Base-by-base conservation (phyloP, 2,329 filamentous ascomycete genomes). In the Alternaria sp. region DNA sequence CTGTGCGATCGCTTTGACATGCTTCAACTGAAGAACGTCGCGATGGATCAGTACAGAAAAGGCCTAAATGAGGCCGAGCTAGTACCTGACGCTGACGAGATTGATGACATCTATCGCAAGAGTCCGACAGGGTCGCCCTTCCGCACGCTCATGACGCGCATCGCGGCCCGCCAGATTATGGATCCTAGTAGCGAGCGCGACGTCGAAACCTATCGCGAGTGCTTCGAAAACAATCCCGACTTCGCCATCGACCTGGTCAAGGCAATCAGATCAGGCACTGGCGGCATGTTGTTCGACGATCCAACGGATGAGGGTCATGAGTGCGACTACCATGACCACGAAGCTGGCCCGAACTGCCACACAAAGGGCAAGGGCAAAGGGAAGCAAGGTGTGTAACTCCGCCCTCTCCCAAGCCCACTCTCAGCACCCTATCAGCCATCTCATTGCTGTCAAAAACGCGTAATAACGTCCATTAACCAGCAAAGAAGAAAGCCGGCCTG, bases 91-190 rank as follows among this genome's bases (percentile, higher is more conserved):
- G 80, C 85, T 10, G 83, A 85, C 36, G 85, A 87, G 74, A 85
- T 86, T 66, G 82, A 84, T 63, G 82, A 84, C 8, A 85, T 87
- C 21, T 87, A 87, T 72, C 81, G 83, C 54, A 77, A 78, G 53
- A 83, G 81, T 30, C 80, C 82, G 4, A 55, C 67, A 3, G 77
- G 73, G 5, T 85, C 83, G 57, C 83, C 84, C 1, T 86, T 86
- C 70, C 79, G 84, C 36, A 78, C 73, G 28, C 77, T 87, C 19
- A 84, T 86, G 81, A 82, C 83, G 57, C 79, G 81, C 64, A 87
- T 87, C 51, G 85, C 85, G n/a, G 85, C 85, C 5, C 78, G 85
- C 25, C 85, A 87, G 74, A 85, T 87, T 63, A 87, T 87, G 85
- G 85, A 86, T 66, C 85, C 85, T 0, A 83, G 82, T 28, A 82